A percentile compares a stretch with the other conserved stretches of the same genome.
Conservation (phyloP, 2,329 filamentous ascomycete genomes). For the Colletotrichum cordylinicola region DNA sequence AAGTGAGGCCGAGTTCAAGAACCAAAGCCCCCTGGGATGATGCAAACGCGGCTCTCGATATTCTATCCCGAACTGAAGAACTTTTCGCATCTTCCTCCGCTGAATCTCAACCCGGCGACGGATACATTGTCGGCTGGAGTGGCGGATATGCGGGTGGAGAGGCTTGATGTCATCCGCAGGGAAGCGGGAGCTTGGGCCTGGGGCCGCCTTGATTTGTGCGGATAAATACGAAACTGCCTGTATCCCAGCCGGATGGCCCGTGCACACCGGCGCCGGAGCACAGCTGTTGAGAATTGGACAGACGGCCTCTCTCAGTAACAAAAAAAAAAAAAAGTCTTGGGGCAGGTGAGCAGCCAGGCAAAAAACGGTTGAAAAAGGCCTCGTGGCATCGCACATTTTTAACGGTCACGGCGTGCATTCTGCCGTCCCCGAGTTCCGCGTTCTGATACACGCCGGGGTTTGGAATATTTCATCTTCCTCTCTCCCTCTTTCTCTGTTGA, state of each 20-base stretch:
- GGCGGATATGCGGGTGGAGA: conserved; percentile 21
- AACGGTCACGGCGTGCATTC: neutral
- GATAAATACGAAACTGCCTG: conserved; percentile 20
- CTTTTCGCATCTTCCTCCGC: conserved; percentile 18
- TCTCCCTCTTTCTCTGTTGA: neutral
- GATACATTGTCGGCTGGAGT: neutral
- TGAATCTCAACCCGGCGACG: conserved; percentile 15
- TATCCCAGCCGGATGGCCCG: conserved; percentile 2
- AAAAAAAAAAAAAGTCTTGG: neutral
- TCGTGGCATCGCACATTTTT: neutral
- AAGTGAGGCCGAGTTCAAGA: neutral
- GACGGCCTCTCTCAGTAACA: neutral
- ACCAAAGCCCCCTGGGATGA: neutral
- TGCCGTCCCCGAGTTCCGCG: conserved; percentile 6
- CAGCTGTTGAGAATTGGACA: neutral
- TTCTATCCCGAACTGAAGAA: neutral
- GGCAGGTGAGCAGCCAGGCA: neutral
- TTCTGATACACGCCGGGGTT: neutral
- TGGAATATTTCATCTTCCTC: neutral
- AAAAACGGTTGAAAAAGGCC: neutral
- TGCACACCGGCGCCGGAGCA: conserved; percentile 2
- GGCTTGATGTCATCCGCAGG: conserved; percentile 22
- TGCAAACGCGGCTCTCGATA: neutral
- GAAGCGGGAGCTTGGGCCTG: conserved; percentile 19
- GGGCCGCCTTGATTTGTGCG: conserved; percentile 22